These are phyloP conservation scores for Croton laevigatus DNA, from an alignment of 441 rosid genomes.

Conservation along the genomic window DNA sequence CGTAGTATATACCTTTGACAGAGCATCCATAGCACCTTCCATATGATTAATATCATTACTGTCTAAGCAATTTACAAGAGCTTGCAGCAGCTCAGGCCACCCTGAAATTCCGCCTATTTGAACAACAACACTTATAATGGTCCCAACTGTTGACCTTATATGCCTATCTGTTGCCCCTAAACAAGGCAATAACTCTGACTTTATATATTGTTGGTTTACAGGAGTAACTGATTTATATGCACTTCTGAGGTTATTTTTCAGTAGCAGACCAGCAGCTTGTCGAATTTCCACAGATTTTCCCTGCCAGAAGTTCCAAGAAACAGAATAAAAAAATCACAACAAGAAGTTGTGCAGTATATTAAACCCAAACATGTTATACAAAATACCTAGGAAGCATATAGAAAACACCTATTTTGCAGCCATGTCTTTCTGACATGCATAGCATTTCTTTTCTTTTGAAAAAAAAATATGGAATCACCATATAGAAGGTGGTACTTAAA, in stretches of 20 bases:
- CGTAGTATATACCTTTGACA: constrained; percentile 72
- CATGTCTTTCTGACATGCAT: neutral
- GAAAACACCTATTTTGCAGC: neutral
- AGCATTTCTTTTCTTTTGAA: no score
- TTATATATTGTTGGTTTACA: constrained; percentile 66
- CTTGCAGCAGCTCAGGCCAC: constrained; percentile 93
- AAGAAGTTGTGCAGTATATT: neutral
- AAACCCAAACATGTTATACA: neutral
- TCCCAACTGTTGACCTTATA: constrained; percentile 91
- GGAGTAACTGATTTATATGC: constrained; percentile 65
- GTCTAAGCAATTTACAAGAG: constrained; percentile 83
- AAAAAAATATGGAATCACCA: neutral
- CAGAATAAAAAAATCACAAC: neutral
- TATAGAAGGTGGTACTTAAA: neutral
- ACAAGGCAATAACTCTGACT: constrained; percentile 86
- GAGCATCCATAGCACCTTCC: constrained; percentile 99
- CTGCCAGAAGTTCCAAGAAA: constrained; percentile 35
- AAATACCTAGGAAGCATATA: neutral
- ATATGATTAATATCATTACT: constrained; percentile 86
- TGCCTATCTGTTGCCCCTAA: constrained; percentile 86
- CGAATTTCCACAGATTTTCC: constrained; percentile 87
- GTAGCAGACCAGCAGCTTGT: constrained; percentile 95
- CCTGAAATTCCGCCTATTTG: constrained; percentile 70
- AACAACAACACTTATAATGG: constrained; percentile 82
- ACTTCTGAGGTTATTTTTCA: constrained; percentile 85